phyloP scores from a whole-genome alignment of 2,329 filamentous ascomycete genomes.

The Phaeosphaeriaceae sp. region DNA sequence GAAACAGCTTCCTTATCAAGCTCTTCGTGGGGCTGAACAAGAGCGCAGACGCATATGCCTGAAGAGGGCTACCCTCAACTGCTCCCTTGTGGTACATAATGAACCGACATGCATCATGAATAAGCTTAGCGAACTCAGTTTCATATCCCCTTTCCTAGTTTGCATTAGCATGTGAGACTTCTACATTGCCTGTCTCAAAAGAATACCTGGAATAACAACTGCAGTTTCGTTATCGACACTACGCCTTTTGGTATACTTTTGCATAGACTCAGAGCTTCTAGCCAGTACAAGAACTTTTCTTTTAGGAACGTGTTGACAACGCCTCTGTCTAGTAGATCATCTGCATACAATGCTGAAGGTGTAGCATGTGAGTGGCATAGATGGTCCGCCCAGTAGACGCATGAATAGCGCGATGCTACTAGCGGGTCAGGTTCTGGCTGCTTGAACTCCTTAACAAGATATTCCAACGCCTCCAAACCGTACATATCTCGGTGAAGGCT shows the following conservation, averaged over 20 bases:
- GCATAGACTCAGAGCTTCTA: conserved; percentile 12
- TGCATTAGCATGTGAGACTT: no score
- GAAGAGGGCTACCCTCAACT: conserved; percentile 29
- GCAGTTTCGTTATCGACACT: conserved; percentile 9
- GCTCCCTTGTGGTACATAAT: conserved; percentile 23
- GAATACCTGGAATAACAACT: conserved; percentile 1
- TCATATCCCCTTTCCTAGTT: not conserved
- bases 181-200: not conserved
- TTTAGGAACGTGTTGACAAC: conserved; percentile 7
- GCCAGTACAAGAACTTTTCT: conserved; percentile 10
- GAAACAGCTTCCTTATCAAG: conserved; percentile 14
- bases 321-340: conserved; percentile 1
- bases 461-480: conserved; percentile 17
- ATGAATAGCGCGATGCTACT: conserved; percentile 29
- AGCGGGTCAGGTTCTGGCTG: conserved; percentile 32
- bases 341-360: not conserved
- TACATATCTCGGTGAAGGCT: conserved; percentile 30
- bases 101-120: no score
- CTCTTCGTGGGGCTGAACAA: conserved; percentile 18
- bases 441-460: conserved; percentile 20
- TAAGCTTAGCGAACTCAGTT: not conserved
- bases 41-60: conserved; percentile 32
- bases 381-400: no score
- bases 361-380: conserved; percentile 24
- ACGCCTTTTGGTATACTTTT: conserved; percentile 8